Percentiles rank a stretch among this genome's conserved stretches.
Evolutionary conservation across 208 protist species (phyloP).

Genomic region (Jaenimonas drosophilae): DNA sequence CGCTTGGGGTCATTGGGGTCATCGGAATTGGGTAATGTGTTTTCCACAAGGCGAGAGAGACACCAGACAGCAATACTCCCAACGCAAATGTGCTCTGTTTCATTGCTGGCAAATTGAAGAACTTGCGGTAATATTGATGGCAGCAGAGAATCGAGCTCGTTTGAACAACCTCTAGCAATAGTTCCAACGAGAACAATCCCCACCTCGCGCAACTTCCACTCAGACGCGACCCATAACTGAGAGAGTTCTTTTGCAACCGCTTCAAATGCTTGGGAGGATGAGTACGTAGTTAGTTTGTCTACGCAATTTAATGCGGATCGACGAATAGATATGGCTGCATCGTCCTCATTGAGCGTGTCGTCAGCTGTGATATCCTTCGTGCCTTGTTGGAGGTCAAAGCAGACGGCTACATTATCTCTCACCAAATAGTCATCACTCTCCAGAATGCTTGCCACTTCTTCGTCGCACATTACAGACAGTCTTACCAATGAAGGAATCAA

Average conservation of each 20-base stretch:
- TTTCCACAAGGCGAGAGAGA: constrained; percentile 59
- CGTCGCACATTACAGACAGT: constrained; percentile 52
- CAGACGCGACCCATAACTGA: constrained; percentile 34
- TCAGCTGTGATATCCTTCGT: constrained; percentile 72
- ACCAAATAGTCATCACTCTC: constrained; percentile 66
- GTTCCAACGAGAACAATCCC: constrained; percentile 76
- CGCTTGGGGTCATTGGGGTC: too few species aligned
- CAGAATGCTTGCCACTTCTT: constrained; percentile 65
- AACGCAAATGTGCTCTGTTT: constrained; percentile 65
- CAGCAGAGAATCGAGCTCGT: constrained; percentile 28
- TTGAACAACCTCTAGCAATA: constrained; percentile 47
- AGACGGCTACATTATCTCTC: constrained; percentile 39
- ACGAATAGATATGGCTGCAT: constrained; percentile 57
- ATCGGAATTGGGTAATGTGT: constrained; percentile 17
- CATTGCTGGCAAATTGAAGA: constrained; percentile 22
- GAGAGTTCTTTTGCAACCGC: constrained; percentile 36
- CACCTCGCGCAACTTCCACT: constrained; percentile 52
- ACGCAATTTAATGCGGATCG: constrained; percentile 65
- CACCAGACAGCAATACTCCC: constrained; percentile 79
- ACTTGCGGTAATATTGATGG: constrained; percentile 34
- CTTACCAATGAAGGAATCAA: constrained; percentile 43
- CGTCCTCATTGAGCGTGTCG: constrained; percentile 48
- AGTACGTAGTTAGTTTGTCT: constrained; percentile 47
- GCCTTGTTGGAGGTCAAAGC: constrained; percentile 23
- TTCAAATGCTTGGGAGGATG: constrained; percentile 27